Conservation (phyloP, 1,284 basidiomycete species). For the Apiotrichum gamsii region DNA sequence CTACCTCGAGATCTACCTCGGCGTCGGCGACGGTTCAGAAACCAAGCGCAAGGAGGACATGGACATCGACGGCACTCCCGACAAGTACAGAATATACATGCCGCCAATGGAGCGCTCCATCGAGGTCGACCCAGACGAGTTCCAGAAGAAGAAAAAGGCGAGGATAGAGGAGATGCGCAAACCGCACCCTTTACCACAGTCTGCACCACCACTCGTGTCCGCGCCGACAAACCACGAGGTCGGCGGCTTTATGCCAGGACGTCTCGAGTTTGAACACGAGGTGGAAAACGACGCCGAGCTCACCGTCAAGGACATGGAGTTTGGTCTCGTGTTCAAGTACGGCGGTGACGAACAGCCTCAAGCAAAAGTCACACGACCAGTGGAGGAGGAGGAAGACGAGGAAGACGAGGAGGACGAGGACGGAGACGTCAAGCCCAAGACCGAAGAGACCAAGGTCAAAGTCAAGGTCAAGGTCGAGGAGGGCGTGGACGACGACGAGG, state of each 20-base stretch:
- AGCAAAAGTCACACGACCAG: slow-evolving; percentile 34
- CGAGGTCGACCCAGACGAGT: slow-evolving; percentile 68
- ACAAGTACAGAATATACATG: slow-evolving; percentile 50
- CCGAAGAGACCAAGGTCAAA: slow-evolving; percentile 13
- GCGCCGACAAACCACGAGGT: slow-evolving; percentile 92
- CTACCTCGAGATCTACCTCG: slow-evolving; percentile 77
- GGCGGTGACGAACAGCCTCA: slow-evolving; percentile 75
- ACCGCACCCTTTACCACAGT: slow-evolving; percentile 44
- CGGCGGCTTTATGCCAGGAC: slow-evolving; percentile 86
- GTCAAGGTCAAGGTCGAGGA: slow-evolving; percentile 21
- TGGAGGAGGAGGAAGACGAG: slow-evolving; percentile 32
- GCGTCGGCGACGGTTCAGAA: slow-evolving; percentile 24
- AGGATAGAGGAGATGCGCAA: slow-evolving; percentile 62
- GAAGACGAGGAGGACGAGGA: slow-evolving; percentile 31
- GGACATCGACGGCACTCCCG: slow-evolving; percentile 3
- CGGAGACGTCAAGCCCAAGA: slow-evolving; percentile 23
- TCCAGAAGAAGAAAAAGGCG: slow-evolving; percentile 77
- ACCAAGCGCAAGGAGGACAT: slow-evolving; percentile 9
- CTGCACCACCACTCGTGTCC: slow-evolving; percentile 69
- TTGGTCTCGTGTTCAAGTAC: slow-evolving; percentile 76
- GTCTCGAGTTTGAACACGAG: slow-evolving; percentile 96
- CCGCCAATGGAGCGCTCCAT: slow-evolving; percentile 64
- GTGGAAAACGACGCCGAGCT: slow-evolving; percentile 94
- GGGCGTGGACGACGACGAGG: slow-evolving; percentile 14
- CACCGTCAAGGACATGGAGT: slow-evolving; percentile 92